Evolutionary conservation across 208 protist species (phyloP).

Genomic region (Trypanosoma scelopori): DNA sequence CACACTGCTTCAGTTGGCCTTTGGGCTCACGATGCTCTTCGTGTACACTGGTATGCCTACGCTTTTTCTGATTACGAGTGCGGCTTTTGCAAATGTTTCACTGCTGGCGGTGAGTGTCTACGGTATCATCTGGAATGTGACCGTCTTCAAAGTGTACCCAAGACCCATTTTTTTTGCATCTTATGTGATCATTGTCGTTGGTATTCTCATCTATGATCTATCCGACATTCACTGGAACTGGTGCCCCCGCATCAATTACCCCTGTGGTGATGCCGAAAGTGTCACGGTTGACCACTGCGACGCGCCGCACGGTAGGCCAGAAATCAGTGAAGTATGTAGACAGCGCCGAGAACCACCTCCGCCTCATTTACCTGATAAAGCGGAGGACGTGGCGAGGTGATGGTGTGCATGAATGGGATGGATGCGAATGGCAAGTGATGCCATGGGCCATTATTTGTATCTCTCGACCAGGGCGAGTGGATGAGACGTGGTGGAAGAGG

Average conservation of each 20-base stretch:
- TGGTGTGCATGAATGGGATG: too few species aligned
- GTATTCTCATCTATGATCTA: conserved; percentile 68
- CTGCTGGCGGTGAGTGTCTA: conserved; percentile 74
- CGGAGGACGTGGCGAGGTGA: too few species aligned
- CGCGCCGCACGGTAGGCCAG: too few species aligned
- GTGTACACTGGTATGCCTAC: conserved; percentile 77
- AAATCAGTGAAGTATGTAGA: not conserved
- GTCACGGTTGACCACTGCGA: not conserved
- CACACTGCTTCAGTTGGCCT: conserved; percentile 75
- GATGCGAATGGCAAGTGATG: too few species aligned
- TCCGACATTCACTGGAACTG: conserved; percentile 61
- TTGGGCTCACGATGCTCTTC: conserved; percentile 80
- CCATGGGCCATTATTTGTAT: too few species aligned
- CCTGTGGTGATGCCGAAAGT: conserved; percentile 36
- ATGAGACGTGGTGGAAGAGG: too few species aligned
- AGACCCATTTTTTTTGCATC: conserved; percentile 66
- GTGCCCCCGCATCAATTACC: conserved; percentile 59
- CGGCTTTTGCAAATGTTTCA: conserved; percentile 83
- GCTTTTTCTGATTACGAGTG: conserved; percentile 72
- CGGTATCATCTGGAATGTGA: conserved; percentile 82
- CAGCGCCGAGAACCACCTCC: too few species aligned
- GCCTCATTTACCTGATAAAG: too few species aligned
- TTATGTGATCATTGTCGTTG: conserved; percentile 69
- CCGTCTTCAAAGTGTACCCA: conserved; percentile 77
- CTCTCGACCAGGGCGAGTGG: too few species aligned